Conservation (phyloP, 805 yeast species). For the Saccharomycopsis babjevae region DNA sequence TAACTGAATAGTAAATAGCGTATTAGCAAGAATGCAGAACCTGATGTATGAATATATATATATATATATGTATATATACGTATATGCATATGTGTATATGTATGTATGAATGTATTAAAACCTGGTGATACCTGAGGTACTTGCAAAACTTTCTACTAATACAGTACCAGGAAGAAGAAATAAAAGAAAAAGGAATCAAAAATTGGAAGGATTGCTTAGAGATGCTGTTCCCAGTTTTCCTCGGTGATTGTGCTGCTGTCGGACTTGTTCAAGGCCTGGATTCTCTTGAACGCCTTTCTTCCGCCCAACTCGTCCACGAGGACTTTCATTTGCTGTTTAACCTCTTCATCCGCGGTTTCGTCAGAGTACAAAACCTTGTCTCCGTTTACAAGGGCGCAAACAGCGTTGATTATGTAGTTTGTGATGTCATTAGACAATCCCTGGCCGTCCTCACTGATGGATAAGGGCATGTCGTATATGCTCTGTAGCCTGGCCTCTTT, state of each 20-base stretch:
- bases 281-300: constrained; percentile 12
- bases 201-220: neutral
- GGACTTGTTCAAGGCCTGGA: constrained; percentile 5
- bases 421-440: constrained; percentile 14
- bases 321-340: constrained; percentile 9
- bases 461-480: constrained; percentile 5
- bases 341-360: constrained; percentile 13
- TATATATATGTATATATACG: too few species aligned
- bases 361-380: constrained; percentile 6
- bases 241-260: neutral
- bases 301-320: constrained; percentile 18
- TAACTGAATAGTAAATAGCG: too few species aligned
- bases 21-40: too few species aligned
- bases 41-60: too few species aligned
- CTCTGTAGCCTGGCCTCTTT: constrained; percentile 4
- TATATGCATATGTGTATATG: too few species aligned
- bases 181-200: too few species aligned
- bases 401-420: constrained; percentile 1
- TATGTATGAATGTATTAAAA: too few species aligned
- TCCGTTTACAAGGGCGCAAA: constrained; percentile 10
- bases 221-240: constrained; percentile 4
- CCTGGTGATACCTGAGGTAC: too few species aligned
- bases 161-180: too few species aligned
- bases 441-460: constrained; percentile 5
- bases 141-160: too few species aligned